These are phyloP conservation scores for Aspergillus panamensis DNA, from an alignment of 495 filamentous ascomycete genomes.

Conservation along the genomic window DNA sequence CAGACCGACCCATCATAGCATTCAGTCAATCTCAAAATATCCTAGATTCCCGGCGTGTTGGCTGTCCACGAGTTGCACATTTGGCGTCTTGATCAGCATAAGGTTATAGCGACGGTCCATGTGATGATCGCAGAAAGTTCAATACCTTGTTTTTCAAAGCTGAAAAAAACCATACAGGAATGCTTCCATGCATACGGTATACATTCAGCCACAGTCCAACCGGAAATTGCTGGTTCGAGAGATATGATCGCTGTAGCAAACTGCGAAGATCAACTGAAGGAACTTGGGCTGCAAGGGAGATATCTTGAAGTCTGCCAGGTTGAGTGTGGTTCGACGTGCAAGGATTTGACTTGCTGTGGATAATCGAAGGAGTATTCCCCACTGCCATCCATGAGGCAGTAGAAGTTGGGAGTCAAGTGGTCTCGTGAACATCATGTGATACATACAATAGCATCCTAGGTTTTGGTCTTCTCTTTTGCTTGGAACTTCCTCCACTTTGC, in stretches of 20 bases:
- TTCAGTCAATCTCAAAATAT: not conserved
- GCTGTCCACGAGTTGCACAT: constrained; percentile 52
- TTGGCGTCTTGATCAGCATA: constrained; percentile 51
- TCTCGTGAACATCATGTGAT: not conserved
- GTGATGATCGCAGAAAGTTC: constrained; percentile 40
- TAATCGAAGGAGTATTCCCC: not conserved
- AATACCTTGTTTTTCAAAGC: constrained; percentile 35
- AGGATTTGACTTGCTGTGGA: constrained; percentile 23
- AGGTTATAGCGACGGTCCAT: constrained; percentile 48
- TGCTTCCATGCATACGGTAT: constrained; percentile 54
- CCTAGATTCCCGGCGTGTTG: constrained; percentile 42
- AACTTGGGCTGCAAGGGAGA: not conserved
- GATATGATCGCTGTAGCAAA: constrained; percentile 20
- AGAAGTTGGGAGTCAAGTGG: not conserved
- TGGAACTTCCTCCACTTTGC: not conserved
- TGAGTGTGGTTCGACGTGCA: constrained; percentile 21
- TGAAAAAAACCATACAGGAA: constrained; percentile 42
- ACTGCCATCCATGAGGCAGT: not conserved
- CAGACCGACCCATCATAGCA: not conserved
- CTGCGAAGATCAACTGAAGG: not conserved
- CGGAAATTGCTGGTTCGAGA: constrained; percentile 31
- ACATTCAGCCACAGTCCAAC: constrained; percentile 50
- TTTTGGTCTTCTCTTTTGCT: too few relatives aligned
- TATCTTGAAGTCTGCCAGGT: constrained; percentile 14
- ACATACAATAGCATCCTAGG: too few relatives aligned